Conservation (phyloP, 2,329 filamentous ascomycete genomes). For the Epichloe scottii region DNA sequence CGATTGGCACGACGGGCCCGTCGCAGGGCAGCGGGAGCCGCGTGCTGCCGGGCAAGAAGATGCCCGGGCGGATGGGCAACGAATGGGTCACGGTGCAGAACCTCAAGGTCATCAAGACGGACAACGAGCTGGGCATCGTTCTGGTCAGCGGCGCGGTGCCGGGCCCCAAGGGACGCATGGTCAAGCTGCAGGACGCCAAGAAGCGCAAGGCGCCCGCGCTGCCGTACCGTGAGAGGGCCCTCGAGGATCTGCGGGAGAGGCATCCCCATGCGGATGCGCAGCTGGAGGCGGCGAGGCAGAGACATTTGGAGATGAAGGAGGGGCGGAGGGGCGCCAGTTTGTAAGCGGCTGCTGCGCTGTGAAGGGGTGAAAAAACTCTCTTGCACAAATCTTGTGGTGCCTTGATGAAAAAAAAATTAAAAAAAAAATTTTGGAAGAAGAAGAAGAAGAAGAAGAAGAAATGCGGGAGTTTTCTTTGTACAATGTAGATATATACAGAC, state of each 20-base stretch:
- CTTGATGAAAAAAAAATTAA: too few species aligned
- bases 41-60: slow-evolving; percentile 92
- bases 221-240: slow-evolving; percentile 35
- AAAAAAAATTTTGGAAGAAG: too few species aligned
- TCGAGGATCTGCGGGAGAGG: slow-evolving; percentile 30
- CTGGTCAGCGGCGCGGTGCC: slow-evolving; percentile 78
- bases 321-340: slow-evolving; percentile 12
- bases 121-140: slow-evolving; percentile 75
- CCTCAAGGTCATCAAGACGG: slow-evolving; percentile 76
- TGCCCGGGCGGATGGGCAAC: slow-evolving; percentile 92
- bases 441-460: too few species aligned
- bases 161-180: slow-evolving; percentile 75
- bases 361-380: too few species aligned
- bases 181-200: slow-evolving; percentile 80
- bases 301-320: slow-evolving; percentile 42
- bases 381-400: too few species aligned
- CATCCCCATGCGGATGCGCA: slow-evolving; percentile 32
- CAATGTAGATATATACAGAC: too few species aligned
- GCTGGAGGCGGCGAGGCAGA: slow-evolving; percentile 35
- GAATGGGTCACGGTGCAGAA: slow-evolving; percentile 85
- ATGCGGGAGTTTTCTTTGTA: too few species aligned
- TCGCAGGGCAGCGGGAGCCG: slow-evolving; percentile 86
- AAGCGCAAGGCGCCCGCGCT: slow-evolving; percentile 57
- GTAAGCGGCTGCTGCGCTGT: slow-evolving; percentile 3
- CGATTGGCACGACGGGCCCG: slow-evolving; percentile 79